These are phyloP conservation scores for Hyphopichia fennica DNA, from an alignment of 1,139 yeast genomes.

Conservation along the genomic window DNA sequence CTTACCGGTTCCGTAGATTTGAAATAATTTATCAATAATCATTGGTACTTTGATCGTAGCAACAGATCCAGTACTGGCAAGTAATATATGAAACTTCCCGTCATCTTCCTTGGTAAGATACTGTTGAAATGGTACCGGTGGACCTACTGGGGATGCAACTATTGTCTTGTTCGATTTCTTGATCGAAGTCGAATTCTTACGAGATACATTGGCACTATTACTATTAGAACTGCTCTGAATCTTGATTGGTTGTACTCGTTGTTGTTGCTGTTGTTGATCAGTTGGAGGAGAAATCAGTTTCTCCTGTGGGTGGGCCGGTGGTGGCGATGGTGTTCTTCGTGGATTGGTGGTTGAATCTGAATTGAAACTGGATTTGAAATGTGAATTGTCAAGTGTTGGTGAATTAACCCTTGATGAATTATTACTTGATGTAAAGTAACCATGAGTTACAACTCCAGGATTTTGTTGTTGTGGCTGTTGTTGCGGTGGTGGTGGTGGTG, in stretches of 20 bases:
- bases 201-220: conserved; percentile 12
- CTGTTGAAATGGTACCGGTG: conserved; percentile 73
- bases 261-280: conserved; percentile 8
- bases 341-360: conserved; percentile 4
- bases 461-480: conserved; percentile 1
- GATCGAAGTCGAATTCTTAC: conserved; percentile 17
- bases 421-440: conserved; percentile 6
- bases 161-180: conserved; percentile 33
- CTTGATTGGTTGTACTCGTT: conserved; percentile 20
- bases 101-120: conserved; percentile 72
- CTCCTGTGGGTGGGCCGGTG: not conserved
- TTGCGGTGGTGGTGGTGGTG: not conserved
- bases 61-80: conserved; percentile 95
- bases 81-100: conserved; percentile 77
- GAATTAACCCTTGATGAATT: conserved; percentile 13
- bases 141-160: conserved; percentile 61
- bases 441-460: conserved; percentile 1
- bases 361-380: conserved; percentile 1
- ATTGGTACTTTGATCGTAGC: conserved; percentile 92
- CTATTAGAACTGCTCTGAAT: conserved; percentile 9
- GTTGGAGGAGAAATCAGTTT: conserved; percentile 6
- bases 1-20: conserved; percentile 67
- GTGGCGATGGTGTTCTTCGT: not conserved
- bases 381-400: conserved; percentile 10
- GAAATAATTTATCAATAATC: conserved; percentile 78